Evolutionary conservation across 495 filamentous ascomycete species (phyloP), one percentile per base, ranked within the genome.

Genomic region (Podospora conica): DNA sequence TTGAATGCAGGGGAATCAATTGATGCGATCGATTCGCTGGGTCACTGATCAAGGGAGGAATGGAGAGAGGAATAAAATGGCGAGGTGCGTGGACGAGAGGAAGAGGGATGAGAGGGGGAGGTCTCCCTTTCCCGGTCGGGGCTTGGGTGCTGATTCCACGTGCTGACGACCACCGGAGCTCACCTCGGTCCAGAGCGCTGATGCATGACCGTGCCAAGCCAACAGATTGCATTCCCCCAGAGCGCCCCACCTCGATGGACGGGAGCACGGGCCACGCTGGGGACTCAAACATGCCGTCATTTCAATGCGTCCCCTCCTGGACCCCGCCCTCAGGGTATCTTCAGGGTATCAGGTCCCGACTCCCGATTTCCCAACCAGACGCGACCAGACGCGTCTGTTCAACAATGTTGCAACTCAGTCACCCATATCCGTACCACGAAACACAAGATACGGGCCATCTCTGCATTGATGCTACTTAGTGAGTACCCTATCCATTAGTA

Each of bases 241-340:
- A 48, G 15, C 40, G 40, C 40, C 40, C 66, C 58, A 62, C 60
- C 61, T 55, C 15, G 6, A 48, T n/a, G 40, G 40, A 48, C 40
- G 40, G 40, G 40, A 48, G 58, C 60, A 62, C 24, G 60, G 60
- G 65, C 53, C 9, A 22, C 54, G 22, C 64, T 64, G 58, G 40
- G 40, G 18, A 68, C 61, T 68, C 61, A 53, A 27, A n/a, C 55
- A 64, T 68, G 66, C 66, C 61, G 66, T 68, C 66, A 68, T 68
- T 48, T 67, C 65, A 60, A 64, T 68, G 60, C 66, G 56, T 24
- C 48, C 40, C 63, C 58, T 55, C 2, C 18, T 11, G 5, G 40
- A 48, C 18, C 53, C n/a, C 28, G 11, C 20, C 12, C 11, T 18
- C 25, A 22, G 28, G 55, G 28, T 63, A 15, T 59, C 15, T 22